Percentiles rank a stretch among this genome's conserved stretches.
These are phyloP conservation scores for Tricholoma sp. DNA, from an alignment of 768 basidiomycete genomes.

Conservation along the genomic window DNA sequence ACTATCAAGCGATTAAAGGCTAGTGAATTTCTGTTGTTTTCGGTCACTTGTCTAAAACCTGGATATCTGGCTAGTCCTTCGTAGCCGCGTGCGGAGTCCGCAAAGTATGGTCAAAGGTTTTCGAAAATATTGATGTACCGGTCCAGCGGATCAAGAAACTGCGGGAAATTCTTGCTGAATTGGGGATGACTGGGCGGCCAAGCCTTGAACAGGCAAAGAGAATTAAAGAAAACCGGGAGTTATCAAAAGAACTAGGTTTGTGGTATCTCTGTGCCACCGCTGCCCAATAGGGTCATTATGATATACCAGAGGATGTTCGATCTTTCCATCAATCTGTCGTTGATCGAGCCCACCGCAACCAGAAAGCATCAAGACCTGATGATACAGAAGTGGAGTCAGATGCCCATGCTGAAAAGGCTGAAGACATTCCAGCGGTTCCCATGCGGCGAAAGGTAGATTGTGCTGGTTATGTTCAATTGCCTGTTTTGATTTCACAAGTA, in stretches of 20 bases:
- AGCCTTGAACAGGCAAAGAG: constrained; percentile 77
- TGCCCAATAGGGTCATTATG: neutral
- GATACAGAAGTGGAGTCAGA: constrained; percentile 14
- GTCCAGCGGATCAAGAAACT: constrained; percentile 62
- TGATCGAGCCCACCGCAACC: constrained; percentile 25
- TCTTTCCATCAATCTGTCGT: constrained; percentile 55
- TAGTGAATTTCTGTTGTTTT: constrained; percentile 4
- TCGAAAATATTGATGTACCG: constrained; percentile 51
- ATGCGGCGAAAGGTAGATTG: constrained; percentile 1
- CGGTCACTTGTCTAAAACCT: neutral
- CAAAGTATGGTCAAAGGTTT: constrained; percentile 72
- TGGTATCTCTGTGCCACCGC: constrained; percentile 7
- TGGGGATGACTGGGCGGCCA: constrained; percentile 77
- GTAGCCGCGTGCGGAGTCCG: constrained; percentile 74
- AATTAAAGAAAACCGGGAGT: constrained; percentile 68
- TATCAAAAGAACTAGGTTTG: constrained; percentile 74
- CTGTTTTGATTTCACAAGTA: constrained; percentile 20
- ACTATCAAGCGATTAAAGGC: constrained; percentile 74
- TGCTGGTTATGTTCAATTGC: neutral
- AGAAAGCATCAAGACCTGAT: constrained; percentile 17
- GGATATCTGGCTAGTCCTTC: constrained; percentile 39
- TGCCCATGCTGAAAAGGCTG: constrained; percentile 27
- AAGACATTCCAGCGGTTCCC: constrained; percentile 25
- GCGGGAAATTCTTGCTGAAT: constrained; percentile 55
- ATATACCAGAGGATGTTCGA: constrained; percentile 62